Percentiles rank a stretch among this genome's conserved stretches.
These are phyloP conservation scores for Bullera alba DNA, from an alignment of 768 basidiomycete genomes.

Conservation along the genomic window DNA sequence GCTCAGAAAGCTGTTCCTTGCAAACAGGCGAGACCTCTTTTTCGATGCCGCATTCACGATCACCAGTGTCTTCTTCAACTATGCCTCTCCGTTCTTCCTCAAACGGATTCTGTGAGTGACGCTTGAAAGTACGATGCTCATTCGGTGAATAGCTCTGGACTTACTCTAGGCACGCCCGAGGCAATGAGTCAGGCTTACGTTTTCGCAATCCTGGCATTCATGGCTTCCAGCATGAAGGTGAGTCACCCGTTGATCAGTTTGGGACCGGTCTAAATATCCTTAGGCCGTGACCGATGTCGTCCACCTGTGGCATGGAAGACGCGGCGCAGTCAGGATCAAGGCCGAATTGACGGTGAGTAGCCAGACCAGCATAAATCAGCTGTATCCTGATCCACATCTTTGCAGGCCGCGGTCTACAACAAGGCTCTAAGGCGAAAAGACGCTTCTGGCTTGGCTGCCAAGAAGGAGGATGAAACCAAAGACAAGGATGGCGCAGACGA, in stretches of 20 bases:
- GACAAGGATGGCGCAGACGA: conserved; percentile 41
- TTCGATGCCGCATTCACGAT: conserved; percentile 65
- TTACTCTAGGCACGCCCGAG: conserved; percentile 50
- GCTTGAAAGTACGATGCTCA: not conserved
- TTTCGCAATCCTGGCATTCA: conserved; percentile 69
- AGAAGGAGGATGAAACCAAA: conserved; percentile 18
- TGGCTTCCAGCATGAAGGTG: conserved; percentile 56
- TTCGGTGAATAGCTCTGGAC: conserved; percentile 14
- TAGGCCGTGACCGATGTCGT: conserved; percentile 39
- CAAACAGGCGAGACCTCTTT: conserved; percentile 44
- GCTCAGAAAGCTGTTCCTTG: conserved; percentile 22
- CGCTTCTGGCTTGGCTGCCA: conserved; percentile 62
- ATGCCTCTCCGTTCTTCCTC: conserved; percentile 76
- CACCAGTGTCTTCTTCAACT: conserved; percentile 66
- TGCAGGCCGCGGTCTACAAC: conserved; percentile 59
- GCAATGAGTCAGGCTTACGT: conserved; percentile 62
- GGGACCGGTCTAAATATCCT: not conserved
- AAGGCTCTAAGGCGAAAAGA: conserved; percentile 78
- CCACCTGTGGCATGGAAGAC: conserved; percentile 59
- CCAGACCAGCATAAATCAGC: too few species aligned
- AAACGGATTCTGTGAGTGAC: conserved; percentile 51
- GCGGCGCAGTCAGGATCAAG: conserved; percentile 66
- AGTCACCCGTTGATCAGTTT: not conserved
- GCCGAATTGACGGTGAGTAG: conserved; percentile 57
- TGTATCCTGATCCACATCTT: not conserved